phyloP scores from a whole-genome alignment of 2,329 filamentous ascomycete species.

The Aureobasidium pullulans region DNA sequence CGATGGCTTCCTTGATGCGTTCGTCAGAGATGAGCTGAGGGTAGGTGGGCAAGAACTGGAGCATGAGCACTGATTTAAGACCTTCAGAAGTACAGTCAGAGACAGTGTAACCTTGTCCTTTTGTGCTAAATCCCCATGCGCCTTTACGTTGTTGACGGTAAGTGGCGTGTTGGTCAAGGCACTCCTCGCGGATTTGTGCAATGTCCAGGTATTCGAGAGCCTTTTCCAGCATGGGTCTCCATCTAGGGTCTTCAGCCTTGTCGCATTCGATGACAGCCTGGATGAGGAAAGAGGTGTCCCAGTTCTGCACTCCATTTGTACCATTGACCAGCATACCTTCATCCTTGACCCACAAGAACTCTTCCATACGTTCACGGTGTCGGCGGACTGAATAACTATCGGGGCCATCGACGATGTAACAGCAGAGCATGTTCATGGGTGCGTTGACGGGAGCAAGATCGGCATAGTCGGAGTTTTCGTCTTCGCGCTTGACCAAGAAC shows the following conservation, averaged over 20 bases:
- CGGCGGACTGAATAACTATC: constrained; percentile 62
- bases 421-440: constrained; percentile 81
- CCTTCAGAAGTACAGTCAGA: constrained; percentile 92
- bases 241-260: constrained; percentile 67
- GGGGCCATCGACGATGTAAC: constrained; percentile 78
- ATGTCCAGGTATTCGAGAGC: constrained; percentile 80
- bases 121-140: constrained; percentile 93
- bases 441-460: constrained; percentile 83
- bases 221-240: constrained; percentile 74
- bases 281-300: constrained; percentile 89
- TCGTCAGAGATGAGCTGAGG: constrained; percentile 66
- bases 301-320: constrained; percentile 95
- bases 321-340: constrained; percentile 94
- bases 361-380: constrained; percentile 73
- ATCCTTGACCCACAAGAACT: constrained; percentile 84
- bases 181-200: constrained; percentile 84
- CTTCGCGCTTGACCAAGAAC: constrained; percentile 80
- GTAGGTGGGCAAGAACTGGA: constrained; percentile 73
- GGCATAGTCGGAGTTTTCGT: constrained; percentile 83
- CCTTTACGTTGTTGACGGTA: constrained; percentile 90
- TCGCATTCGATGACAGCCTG: constrained; percentile 75
- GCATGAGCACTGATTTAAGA: constrained; percentile 73
- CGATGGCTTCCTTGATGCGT: constrained; percentile 78
- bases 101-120: constrained; percentile 87
- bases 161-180: constrained; percentile 65